Evolutionary conservation across 345 rosid species (phyloP).

Genomic region (Ceriops tagal): DNA sequence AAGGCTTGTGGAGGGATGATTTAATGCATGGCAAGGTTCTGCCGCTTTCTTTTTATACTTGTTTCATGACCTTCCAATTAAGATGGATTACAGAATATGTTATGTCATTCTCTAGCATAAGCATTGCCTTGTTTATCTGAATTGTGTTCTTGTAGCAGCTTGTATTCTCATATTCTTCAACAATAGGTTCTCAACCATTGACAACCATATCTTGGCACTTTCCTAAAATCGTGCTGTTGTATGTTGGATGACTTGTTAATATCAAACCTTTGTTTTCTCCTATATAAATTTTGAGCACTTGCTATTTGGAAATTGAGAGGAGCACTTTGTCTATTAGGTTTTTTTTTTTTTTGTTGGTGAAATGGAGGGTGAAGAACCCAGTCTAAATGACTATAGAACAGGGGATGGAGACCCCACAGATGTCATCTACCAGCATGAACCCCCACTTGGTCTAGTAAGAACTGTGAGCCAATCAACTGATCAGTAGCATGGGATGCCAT

Average conservation of each 20-base stretch:
- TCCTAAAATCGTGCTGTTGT: background rate
- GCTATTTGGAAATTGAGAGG: no score
- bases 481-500: no score
- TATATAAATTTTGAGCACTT: no score
- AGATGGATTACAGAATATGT: background rate
- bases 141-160: background rate
- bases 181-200: background rate
- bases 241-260: background rate
- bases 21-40: conserved; percentile 92
- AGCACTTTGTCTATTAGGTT: no score
- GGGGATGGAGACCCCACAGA: no score
- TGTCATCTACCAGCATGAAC: no score
- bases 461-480: no score
- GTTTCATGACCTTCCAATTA: background rate
- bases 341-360: no score
- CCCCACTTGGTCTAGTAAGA: no score
- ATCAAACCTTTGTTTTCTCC: background rate
- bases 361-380: no score
- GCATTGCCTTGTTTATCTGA: no score
- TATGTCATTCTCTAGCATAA: background rate
- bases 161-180: background rate
- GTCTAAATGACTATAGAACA: no score
- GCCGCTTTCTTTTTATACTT: conserved; percentile 7
- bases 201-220: background rate
- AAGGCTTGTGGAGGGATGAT: conserved; percentile 98